Base-by-base conservation (phyloP, 768 basidiomycete species). In the Lactarius deliciosus region DNA sequence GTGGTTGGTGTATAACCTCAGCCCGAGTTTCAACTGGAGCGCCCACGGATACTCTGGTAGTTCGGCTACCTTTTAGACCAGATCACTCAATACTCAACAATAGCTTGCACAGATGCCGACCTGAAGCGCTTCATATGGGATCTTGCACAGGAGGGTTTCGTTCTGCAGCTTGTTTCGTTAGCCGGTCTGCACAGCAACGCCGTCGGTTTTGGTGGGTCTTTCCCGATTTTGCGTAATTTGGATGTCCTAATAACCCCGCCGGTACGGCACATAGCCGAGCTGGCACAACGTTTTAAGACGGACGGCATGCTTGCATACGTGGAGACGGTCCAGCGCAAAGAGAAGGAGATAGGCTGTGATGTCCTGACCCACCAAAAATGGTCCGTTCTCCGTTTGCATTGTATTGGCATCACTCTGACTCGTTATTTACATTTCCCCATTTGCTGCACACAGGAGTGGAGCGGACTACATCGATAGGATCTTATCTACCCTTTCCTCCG, bases 291-390 rank as follows among this genome's bases (percentile, higher is more conserved):
- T 25, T 96, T 85, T 82, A 90, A 92, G 79, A 84, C 86, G 30
- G 92, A 96, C 56, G 94, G 94, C 56, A 95, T 96, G 91, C 84
- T 93, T 38, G 94, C 94, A 28, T 96, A 96, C 76, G 93, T 95
- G 57, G 83, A 95, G 66, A 85, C 93, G 22, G 85, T 96, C 59
- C 94, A 96, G 74, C 81, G 86, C 69, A 94, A 91, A 75, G 94
- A 96, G 77, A 91, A 89, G 76, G 92, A 89, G 72, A 85, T 94
- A 60, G 90, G 90, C 40, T 91, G 90, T 66, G 94, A 96, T 75
- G 93, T 96, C 38, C 80, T 96, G 57, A 96, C 91, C 3, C 94
- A 96, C 76, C 94, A 96, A 79, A 96, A 94, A 82, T 97, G 94
- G 94, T 87, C 47, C 64, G 82, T 77, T 30, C 47, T 22, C 28